Base-by-base conservation (phyloP, 192 early-diverging fungal genomes). In the Rhizophlyctis rosea region DNA sequence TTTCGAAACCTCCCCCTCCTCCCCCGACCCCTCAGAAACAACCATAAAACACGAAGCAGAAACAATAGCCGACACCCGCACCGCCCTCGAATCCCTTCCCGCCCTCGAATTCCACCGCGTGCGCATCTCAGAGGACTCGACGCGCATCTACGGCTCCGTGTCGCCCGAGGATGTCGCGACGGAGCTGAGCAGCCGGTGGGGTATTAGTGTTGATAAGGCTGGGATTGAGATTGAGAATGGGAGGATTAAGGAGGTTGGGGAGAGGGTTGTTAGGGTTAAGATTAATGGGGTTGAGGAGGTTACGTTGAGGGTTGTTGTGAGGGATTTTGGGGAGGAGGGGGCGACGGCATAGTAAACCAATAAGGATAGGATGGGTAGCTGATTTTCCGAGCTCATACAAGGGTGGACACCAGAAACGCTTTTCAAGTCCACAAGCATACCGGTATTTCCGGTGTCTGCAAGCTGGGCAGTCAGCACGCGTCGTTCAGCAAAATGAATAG, bases 121-220 rank as follows among this genome's bases (percentile, higher is more conserved):
- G 11, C 34, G 34, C 44, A 62, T 70, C 24, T 25, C 39, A 16
- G 31, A 54, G 11, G 68, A 54, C 28, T 54, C 57, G 4, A 30
- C 50, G 5, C 57, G 52, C n/a, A 67, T 74, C 28, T 74, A 62
- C 35, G 72, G 72, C 3, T 70, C 67, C 11, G 72, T 74, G 9
- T 61, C 66, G 13, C 32, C 52, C 13, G 36, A 70, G 0, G 68
- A 74, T 51, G 47, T 74, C 25, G 36, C 29, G 4, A 50, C 44
- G 53, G 53, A 39, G 3, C 47, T 74, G 28, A 32, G 60, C 7
- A 54, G 61, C 31, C 23, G 36, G 0, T 34, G 57, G 34, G 57
- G 49, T 23, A 13, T 72, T 30, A 29, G 32, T 23, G 18, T 72
- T 3, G 58, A 59, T 24, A 68, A 64, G 32, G 50, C 60, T 34